These are phyloP conservation scores for Boletellus emodensis DNA, from an alignment of 768 basidiomycete species.

Conservation along the genomic window DNA sequence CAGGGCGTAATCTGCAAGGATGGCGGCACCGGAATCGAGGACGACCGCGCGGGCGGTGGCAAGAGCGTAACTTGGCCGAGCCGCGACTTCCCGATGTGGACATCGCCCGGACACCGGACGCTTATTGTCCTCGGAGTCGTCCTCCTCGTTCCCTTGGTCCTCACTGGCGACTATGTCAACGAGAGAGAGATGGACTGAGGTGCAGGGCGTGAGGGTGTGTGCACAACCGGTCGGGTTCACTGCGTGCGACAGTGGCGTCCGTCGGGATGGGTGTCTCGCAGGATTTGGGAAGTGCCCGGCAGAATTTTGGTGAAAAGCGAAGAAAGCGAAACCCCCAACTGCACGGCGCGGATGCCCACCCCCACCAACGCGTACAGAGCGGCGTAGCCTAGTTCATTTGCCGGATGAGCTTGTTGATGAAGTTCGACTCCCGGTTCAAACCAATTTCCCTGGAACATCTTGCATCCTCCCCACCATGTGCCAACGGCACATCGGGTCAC, in stretches of 20 bases:
- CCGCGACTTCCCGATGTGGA: too few species aligned
- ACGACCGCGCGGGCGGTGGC: too few species aligned
- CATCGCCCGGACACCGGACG: too few species aligned
- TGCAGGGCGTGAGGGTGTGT: neutral
- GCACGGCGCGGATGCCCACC: too few species aligned
- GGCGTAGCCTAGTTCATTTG: conserved; percentile 72
- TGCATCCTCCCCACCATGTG: too few species aligned
- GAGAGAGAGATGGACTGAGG: neutral
- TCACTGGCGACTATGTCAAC: neutral
- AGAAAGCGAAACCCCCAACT: neutral
- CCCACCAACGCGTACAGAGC: neutral
- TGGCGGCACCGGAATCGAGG: too few species aligned
- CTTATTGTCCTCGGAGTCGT: neutral
- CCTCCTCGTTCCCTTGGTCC: neutral
- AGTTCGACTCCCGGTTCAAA: conserved; percentile 92
- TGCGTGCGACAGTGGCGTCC: neutral
- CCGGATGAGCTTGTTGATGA: conserved; percentile 97
- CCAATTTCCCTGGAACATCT: too few species aligned
- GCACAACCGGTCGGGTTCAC: neutral
- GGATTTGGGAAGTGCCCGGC: neutral
- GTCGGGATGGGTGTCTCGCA: neutral
- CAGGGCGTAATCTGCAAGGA: too few species aligned
- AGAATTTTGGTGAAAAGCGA: neutral
- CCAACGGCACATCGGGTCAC: too few species aligned
- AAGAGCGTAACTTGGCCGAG: too few species aligned